These are phyloP conservation scores for Tricholoma furcatifolium DNA, from an alignment of 768 basidiomycete genomes.

Conservation along the genomic window DNA sequence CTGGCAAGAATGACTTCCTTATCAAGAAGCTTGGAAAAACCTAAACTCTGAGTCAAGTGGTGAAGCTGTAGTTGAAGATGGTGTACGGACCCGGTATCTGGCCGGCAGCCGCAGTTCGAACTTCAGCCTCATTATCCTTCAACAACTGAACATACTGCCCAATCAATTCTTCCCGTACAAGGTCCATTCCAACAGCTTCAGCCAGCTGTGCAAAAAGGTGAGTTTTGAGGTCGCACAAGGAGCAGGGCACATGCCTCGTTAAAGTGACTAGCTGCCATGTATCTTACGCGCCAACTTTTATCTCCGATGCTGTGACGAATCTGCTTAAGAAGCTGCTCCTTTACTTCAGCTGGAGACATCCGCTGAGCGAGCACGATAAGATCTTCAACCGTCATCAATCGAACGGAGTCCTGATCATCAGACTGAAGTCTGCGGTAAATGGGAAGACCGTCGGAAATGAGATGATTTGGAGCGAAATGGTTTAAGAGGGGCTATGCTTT, in stretches of 20 bases:
- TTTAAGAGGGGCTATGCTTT: slow-evolving; percentile 67
- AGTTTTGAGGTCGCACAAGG: not conserved
- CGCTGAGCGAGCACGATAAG: slow-evolving; percentile 89
- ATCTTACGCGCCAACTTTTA: slow-evolving; percentile 98
- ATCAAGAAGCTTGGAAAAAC: slow-evolving; percentile 92
- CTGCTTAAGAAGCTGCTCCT: slow-evolving; percentile 85
- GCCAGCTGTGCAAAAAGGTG: slow-evolving; percentile 59
- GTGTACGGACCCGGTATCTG: slow-evolving; percentile 85
- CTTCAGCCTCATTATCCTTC: slow-evolving; percentile 99
- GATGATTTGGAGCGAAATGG: slow-evolving; percentile 75
- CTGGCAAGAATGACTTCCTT: slow-evolving; percentile 91
- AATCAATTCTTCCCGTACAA: slow-evolving; percentile 93
- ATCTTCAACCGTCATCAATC: slow-evolving; percentile 92
- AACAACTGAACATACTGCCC: slow-evolving; percentile 89
- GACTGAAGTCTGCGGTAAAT: slow-evolving; percentile 91
- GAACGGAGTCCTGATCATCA: slow-evolving; percentile 98
- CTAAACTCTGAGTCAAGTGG: slow-evolving; percentile 37
- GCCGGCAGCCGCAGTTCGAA: slow-evolving; percentile 91
- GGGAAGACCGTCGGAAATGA: slow-evolving; percentile 84
- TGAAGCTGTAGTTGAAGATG: not conserved
- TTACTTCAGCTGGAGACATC: slow-evolving; percentile 84
- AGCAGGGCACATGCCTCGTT: slow-evolving; percentile 68
- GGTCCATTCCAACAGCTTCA: slow-evolving; percentile 83
- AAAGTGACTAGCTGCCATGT: slow-evolving; percentile 98
- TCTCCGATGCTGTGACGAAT: slow-evolving; percentile 87